Percentiles rank a stretch among this genome's conserved stretches.
Conservation (phyloP, 441 rosid species). For the Metrosideros polymorpha region DNA sequence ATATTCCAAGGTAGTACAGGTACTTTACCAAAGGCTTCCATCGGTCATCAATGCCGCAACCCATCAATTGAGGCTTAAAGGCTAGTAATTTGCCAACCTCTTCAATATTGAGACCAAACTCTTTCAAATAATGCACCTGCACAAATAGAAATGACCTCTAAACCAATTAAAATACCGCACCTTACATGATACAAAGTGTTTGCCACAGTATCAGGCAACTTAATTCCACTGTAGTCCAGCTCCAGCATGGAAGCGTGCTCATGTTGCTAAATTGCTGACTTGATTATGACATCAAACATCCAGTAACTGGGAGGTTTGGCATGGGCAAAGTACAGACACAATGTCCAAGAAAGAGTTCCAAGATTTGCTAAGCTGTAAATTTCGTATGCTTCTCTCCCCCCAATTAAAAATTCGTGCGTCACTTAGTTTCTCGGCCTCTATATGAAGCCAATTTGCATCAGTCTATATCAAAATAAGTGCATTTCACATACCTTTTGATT, state of each 20-base stretch:
- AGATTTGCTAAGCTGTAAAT: background rate
- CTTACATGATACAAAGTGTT: background rate
- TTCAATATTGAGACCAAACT: constrained; percentile 69
- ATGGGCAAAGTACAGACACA: background rate
- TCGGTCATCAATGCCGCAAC: constrained; percentile 67
- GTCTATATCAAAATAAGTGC: background rate
- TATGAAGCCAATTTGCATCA: background rate
- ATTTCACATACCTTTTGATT: constrained; percentile 45
- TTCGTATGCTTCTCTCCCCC: background rate
- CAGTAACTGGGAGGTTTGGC: background rate
- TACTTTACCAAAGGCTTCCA: constrained; percentile 91
- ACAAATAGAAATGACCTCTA: background rate
- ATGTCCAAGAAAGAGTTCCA: background rate
- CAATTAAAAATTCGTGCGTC: background rate
- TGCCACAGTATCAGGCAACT: background rate
- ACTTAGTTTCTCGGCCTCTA: background rate
- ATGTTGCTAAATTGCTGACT: background rate
- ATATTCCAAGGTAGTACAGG: constrained; percentile 74
- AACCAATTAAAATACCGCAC: background rate
- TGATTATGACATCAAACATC: background rate
- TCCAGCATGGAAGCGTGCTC: background rate
- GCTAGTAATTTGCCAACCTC: constrained; percentile 75
- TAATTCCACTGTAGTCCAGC: background rate
- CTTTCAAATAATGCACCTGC: constrained; percentile 74
- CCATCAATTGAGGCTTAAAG: constrained; percentile 80